Evolutionary conservation across 306 rosid genomes (phyloP).

Genomic region (Pterocarpus macrocarpus): DNA sequence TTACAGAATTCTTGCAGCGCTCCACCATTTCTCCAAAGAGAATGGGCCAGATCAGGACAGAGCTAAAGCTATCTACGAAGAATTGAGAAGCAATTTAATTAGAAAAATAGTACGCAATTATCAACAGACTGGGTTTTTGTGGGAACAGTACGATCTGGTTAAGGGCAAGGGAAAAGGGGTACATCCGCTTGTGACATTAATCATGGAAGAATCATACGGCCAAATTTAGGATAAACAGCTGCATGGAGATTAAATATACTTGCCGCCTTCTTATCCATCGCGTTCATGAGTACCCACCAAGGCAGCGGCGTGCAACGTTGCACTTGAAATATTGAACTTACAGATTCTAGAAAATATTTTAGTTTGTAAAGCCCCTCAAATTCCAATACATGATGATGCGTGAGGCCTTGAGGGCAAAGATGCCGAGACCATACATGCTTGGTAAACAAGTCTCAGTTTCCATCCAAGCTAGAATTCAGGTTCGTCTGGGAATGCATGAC

Average conservation of each 20-base stretch:
- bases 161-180: slow-evolving; percentile 92
- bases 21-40: slow-evolving; percentile 88
- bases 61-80: slow-evolving; percentile 72
- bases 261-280: not conserved
- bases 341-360: slow-evolving; percentile 10
- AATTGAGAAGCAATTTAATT: slow-evolving; percentile 81
- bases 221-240: slow-evolving; percentile 48
- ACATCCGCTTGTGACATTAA: slow-evolving; percentile 78
- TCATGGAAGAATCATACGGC: slow-evolving; percentile 82
- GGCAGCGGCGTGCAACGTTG: no score
- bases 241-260: slow-evolving; percentile 15
- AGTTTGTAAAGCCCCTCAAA: not conserved
- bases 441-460: not conserved
- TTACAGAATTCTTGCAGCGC: slow-evolving; percentile 87
- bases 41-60: slow-evolving; percentile 77
- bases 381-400: not conserved
- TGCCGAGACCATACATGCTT: not conserved
- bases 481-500: no score
- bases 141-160: slow-evolving; percentile 91
- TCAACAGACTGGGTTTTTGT: slow-evolving; percentile 71
- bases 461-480: not conserved
- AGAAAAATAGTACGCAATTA: slow-evolving; percentile 73
- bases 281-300: no score
- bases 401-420: no score
- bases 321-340: slow-evolving; percentile 12